These are phyloP conservation scores for Fusarium sp. DNA, from an alignment of 2,329 filamentous ascomycete genomes.

Conservation along the genomic window DNA sequence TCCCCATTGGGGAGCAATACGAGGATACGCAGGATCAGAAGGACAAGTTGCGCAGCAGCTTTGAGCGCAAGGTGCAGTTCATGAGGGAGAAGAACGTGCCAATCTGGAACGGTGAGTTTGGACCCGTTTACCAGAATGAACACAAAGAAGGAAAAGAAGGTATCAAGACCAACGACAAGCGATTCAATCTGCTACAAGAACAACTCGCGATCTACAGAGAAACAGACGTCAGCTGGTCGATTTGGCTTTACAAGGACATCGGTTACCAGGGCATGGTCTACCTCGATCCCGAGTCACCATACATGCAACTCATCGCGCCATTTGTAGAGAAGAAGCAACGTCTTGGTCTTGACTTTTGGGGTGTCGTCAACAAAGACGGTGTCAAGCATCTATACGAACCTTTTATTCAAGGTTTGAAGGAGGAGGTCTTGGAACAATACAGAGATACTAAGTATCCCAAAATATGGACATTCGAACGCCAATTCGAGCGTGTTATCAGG, in stretches of 20 bases:
- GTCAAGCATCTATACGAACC: constrained; percentile 55
- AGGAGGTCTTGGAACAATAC: constrained; percentile 57
- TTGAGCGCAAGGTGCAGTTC: constrained; percentile 59
- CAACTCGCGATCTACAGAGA: constrained; percentile 56
- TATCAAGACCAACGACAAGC: constrained; percentile 55
- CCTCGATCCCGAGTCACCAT: constrained; percentile 58
- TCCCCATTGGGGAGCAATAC: constrained; percentile 58
- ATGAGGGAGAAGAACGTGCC: constrained; percentile 57
- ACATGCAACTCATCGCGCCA: constrained; percentile 63
- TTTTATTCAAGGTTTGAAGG: constrained; percentile 56
- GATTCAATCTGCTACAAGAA: constrained; percentile 57
- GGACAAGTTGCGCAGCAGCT: constrained; percentile 54
- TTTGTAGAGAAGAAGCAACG: constrained; percentile 68
- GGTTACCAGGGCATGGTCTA: constrained; percentile 68
- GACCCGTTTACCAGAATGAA: constrained; percentile 60
- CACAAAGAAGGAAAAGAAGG: constrained; percentile 52
- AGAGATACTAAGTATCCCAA: constrained; percentile 61
- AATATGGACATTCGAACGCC: constrained; percentile 63
- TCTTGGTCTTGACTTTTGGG: constrained; percentile 68
- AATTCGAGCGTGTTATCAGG: constrained; percentile 60
- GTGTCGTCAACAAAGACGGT: constrained; percentile 50
- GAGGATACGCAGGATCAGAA: constrained; percentile 58
- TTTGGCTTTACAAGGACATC: constrained; percentile 71
- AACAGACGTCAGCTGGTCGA: constrained; percentile 63
- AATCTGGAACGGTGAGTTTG: constrained; percentile 66